Evolutionary conservation across 2,329 filamentous ascomycete species (phyloP), one percentile per base, ranked within the genome.

Genomic region (Scytalidium lignicola): DNA sequence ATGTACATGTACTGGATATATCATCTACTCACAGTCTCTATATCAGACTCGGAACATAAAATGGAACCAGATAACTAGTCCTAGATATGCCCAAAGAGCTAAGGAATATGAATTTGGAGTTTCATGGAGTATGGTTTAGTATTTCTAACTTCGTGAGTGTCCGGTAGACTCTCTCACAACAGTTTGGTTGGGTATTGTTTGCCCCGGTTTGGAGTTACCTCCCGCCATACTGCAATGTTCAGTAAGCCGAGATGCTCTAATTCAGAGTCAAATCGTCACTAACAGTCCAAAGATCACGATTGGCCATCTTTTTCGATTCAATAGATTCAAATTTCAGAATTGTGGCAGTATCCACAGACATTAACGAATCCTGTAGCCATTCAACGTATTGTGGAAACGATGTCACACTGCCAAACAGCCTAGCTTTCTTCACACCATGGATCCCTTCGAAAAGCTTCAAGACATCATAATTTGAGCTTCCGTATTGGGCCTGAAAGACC

Each of bases 401-500:
- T 12, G 29, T 45, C 2, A 63, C 50, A 51, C 59, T 64, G 2
- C 65, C 64, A 52, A 59, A 56, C 12, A 78, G 65, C 39, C 56
- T 65, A n/a, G 66, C 69, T 29, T 62, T 67, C 40, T 64, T 60
- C 3, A 78, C 73, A 0, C 69, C 74, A 46, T 74, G 62, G 0
- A 78, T 65, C 0, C 65, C 70, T 44, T 70, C 68, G 51, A 78
- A 75, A 29, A 74, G 55, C 43, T 54, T 64, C 59, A 78, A 54
- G 1, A 71, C 69, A 0, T 57, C 55, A 23, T 69, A 70, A 49
- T 72, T 70, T 20, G 66, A 71, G 12, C 65, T 65, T n/a, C 65
- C 66, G 55, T 64, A 74, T 56, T 68, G 67, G 2, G 68, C 60
- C 58, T 78, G 72, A 57, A 72, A 75, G 3, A 74, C 72, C 41